Evolutionary conservation across 2,329 filamentous ascomycete species (phyloP).

Genomic region (Dryadomyces quercus-mongolicae): DNA sequence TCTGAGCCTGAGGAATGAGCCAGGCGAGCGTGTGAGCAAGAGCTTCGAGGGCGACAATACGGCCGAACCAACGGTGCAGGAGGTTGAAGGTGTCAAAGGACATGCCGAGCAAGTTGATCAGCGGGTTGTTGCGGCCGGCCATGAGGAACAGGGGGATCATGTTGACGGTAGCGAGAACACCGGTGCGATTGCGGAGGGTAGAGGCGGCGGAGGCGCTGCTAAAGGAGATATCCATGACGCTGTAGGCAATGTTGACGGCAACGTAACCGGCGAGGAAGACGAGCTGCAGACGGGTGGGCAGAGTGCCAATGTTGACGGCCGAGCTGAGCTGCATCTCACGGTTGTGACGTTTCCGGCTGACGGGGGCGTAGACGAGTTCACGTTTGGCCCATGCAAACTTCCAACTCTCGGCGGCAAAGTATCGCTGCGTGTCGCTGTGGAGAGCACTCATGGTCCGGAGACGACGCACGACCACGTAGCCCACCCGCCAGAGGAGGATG

Average conservation of each 20-base stretch:
- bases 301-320: slow-evolving; percentile 51
- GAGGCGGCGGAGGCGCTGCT: slow-evolving; percentile 29
- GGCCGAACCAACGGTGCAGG: slow-evolving; percentile 68
- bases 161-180: slow-evolving; percentile 60
- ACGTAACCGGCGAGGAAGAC: slow-evolving; percentile 56
- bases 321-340: slow-evolving; percentile 50
- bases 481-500: slow-evolving; percentile 56
- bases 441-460: slow-evolving; percentile 64
- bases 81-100: slow-evolving; percentile 78
- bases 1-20: slow-evolving; percentile 28
- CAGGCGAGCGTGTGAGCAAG: slow-evolving; percentile 54
- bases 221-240: slow-evolving; percentile 53
- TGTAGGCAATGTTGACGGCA: slow-evolving; percentile 67
- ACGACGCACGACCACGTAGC: slow-evolving; percentile 50
- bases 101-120: slow-evolving; percentile 59
- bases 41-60: slow-evolving; percentile 60
- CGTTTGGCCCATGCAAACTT: slow-evolving; percentile 51
- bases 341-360: slow-evolving; percentile 67
- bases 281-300: slow-evolving; percentile 69
- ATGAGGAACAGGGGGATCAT: slow-evolving; percentile 67
- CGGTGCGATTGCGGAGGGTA: slow-evolving; percentile 55
- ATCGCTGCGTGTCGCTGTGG: slow-evolving; percentile 67
- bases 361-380: slow-evolving; percentile 56
- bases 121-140: slow-evolving; percentile 65
- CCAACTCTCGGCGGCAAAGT: slow-evolving; percentile 52